A percentile compares a stretch with the other conserved stretches of the same genome.
Conservation (phyloP, 164 flowering plant genomes). For the Vitis labrusca region DNA sequence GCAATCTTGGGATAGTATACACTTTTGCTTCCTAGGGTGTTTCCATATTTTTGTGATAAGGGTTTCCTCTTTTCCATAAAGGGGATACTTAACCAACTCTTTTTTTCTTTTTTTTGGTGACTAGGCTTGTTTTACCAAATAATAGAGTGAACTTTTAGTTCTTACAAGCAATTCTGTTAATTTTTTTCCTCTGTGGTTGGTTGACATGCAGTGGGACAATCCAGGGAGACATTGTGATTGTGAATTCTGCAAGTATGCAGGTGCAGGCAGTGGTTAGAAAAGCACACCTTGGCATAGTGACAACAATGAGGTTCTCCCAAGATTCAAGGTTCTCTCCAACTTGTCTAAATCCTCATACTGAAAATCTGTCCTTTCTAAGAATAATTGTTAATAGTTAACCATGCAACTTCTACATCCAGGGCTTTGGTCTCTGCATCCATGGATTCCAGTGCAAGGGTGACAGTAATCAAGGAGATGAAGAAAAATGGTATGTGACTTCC, state of each 20-base stretch:
- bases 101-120: not conserved
- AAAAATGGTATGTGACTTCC: slow-evolving; percentile 42
- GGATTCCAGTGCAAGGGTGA: slow-evolving; percentile 84
- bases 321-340: slow-evolving; percentile 64
- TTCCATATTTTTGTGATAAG: slow-evolving; percentile 1
- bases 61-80: not conserved
- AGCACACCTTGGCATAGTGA: slow-evolving; percentile 83
- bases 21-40: not conserved
- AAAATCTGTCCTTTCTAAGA: not conserved
- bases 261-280: slow-evolving; percentile 42
- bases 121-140: no score
- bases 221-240: slow-evolving; percentile 64
- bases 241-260: slow-evolving; percentile 51
- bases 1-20: not conserved
- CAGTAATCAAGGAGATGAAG: slow-evolving; percentile 47
- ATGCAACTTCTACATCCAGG: slow-evolving; percentile 37
- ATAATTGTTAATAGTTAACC: not conserved
- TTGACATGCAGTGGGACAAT: slow-evolving; percentile 68
- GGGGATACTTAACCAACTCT: not conserved
- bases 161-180: not conserved
- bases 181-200: slow-evolving; percentile 7
- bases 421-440: slow-evolving; percentile 73
- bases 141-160: not conserved
- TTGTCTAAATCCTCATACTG: not conserved
- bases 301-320: slow-evolving; percentile 65